Evolutionary conservation across 495 filamentous ascomycete species (phyloP).

Genomic region (Lichenothelia convexa): DNA sequence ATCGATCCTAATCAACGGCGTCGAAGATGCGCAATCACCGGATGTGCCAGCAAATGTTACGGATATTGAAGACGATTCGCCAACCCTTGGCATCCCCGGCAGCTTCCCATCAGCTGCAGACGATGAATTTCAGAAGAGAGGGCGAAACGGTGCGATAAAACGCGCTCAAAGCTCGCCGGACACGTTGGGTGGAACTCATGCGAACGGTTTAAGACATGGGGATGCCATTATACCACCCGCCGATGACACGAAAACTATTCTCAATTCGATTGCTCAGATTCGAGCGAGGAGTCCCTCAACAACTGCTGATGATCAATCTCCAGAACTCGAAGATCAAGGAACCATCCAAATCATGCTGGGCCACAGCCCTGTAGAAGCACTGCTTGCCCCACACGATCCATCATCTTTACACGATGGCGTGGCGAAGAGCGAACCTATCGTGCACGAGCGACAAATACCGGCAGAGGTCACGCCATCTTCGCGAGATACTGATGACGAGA

Average conservation of each 20-base stretch:
- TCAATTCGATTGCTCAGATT: constrained; percentile 34
- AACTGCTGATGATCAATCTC: constrained; percentile 15
- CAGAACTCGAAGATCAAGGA: constrained; percentile 27
- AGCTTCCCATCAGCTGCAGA: constrained; percentile 41
- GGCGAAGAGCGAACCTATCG: no score
- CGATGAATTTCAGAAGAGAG: constrained; percentile 45
- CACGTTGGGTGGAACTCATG: background rate
- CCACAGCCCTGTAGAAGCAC: no score
- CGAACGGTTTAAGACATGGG: background rate
- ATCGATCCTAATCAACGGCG: no score
- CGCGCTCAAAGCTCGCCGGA: background rate
- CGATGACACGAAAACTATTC: constrained; percentile 26
- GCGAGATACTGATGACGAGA: no score
- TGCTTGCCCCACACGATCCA: no score
- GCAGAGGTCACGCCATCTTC: no score
- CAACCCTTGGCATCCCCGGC: constrained; percentile 42
- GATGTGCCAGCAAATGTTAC: no score
- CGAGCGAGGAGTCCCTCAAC: constrained; percentile 26
- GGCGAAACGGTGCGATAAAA: constrained; percentile 13
- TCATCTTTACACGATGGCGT: no score
- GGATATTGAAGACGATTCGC: constrained; percentile 44
- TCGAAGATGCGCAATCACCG: no score
- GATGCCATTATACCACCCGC: constrained; percentile 8
- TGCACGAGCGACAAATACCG: no score
- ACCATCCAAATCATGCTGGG: constrained; percentile 45